Evolutionary conservation across 1,139 yeast genomes (phyloP).

Genomic region (Geotrichum armillariae): DNA sequence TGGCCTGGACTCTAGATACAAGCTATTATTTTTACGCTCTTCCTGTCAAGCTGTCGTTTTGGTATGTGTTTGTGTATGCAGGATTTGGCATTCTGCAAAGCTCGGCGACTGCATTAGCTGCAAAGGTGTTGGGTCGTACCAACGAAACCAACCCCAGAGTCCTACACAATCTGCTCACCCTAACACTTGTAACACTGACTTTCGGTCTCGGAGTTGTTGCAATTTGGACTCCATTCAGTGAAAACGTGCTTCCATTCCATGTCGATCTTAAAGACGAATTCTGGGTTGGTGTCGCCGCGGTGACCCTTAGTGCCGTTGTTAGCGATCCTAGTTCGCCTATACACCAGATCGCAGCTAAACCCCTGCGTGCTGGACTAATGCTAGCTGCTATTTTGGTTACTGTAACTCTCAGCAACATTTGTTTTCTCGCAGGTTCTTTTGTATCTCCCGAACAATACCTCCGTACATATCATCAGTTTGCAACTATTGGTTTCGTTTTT

Average conservation of each 20-base stretch:
- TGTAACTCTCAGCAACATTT: neutral
- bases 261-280: slow-evolving; percentile 6
- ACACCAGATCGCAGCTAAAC: neutral
- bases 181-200: neutral
- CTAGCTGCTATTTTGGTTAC: neutral
- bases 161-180: neutral
- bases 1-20: slow-evolving; percentile 15
- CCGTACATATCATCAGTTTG: neutral
- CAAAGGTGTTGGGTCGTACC: neutral
- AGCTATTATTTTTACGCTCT: slow-evolving; percentile 13
- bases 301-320: neutral
- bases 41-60: slow-evolving; percentile 10
- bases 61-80: slow-evolving; percentile 10
- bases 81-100: slow-evolving; percentile 3
- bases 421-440: slow-evolving; percentile 1
- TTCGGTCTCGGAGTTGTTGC: slow-evolving; percentile 1
- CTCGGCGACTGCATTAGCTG: neutral
- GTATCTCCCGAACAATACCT: neutral
- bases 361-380: neutral
- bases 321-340: neutral
- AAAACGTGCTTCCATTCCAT: neutral
- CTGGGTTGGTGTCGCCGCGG: slow-evolving; percentile 8
- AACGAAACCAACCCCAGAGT: neutral
- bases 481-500: slow-evolving; percentile 1
- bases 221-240: slow-evolving; percentile 3